These are phyloP conservation scores for Acorus gramineus DNA, from an alignment of 106 monocot genomes.

Conservation along the genomic window DNA sequence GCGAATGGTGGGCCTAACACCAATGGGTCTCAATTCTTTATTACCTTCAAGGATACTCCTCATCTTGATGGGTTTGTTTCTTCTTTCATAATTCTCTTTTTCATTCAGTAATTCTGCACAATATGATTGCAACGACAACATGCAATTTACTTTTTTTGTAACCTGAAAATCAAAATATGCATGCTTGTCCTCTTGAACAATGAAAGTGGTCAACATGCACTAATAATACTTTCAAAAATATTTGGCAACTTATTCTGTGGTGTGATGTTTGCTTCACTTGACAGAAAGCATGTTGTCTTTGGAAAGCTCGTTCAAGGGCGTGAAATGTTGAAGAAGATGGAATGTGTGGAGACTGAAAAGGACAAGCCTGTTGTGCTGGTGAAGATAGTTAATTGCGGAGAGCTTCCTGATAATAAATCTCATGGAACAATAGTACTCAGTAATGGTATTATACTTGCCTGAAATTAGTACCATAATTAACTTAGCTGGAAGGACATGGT, in stretches of 20 bases:
- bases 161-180: no score
- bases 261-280: no score
- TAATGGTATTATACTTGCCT: no score
- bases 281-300: constrained; percentile 50
- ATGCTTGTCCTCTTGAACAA: no score
- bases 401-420: constrained; percentile 14
- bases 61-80: constrained; percentile 42
- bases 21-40: constrained; percentile 49
- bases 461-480: no score
- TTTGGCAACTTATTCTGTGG: no score
- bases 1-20: constrained; percentile 35
- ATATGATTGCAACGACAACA: no score
- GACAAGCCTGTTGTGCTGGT: constrained; percentile 30
- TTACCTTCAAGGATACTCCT: constrained; percentile 33
- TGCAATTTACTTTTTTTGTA: no score
- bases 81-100: not conserved
- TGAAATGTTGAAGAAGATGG: constrained; percentile 30
- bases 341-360: constrained; percentile 20
- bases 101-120: no score
- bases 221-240: no score
- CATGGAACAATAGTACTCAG: not conserved
- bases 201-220: no score
- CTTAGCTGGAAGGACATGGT: no score
- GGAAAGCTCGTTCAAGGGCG: constrained; percentile 36
- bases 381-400: constrained; percentile 47